Percentiles rank a stretch among this genome's conserved stretches.
These are phyloP conservation scores for Teratosphaeriaceae sp. DNA, from an alignment of 2,329 filamentous ascomycete genomes.

Conservation along the genomic window DNA sequence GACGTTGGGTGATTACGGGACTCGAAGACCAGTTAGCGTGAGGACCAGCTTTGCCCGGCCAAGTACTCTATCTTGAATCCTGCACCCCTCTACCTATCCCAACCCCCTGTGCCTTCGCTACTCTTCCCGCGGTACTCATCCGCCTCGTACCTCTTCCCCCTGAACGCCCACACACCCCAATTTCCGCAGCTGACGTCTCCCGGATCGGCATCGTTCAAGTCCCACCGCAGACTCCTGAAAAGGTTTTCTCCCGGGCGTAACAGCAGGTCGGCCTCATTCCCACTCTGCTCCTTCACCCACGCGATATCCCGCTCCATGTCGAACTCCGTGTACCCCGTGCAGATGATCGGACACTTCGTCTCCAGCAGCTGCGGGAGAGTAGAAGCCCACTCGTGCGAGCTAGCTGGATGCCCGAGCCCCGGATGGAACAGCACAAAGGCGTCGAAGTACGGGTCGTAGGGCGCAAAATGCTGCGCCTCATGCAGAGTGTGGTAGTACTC, in stretches of 20 bases:
- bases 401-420: constrained; percentile 88
- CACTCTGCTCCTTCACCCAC: constrained; percentile 79
- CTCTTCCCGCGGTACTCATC: constrained; percentile 23
- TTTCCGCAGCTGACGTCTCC: constrained; percentile 93
- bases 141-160: constrained; percentile 87
- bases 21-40: no score
- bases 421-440: constrained; percentile 97
- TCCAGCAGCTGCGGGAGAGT: constrained; percentile 85
- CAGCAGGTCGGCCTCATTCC: constrained; percentile 86
- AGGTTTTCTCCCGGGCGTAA: constrained; percentile 88
- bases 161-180: constrained; percentile 95
- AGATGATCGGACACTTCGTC: constrained; percentile 91
- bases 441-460: constrained; percentile 97
- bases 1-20: no score
- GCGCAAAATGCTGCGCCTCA: constrained; percentile 80
- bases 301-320: constrained; percentile 91
- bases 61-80: no score
- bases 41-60: no score
- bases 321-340: constrained; percentile 91
- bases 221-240: constrained; percentile 93
- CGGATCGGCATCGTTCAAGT: constrained; percentile 90
- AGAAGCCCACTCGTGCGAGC: constrained; percentile 87
- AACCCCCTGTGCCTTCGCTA: not conserved
- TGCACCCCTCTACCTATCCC: constrained; percentile 1
- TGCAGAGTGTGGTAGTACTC: constrained; percentile 98